These are phyloP conservation scores for Colletotrichum incanum DNA, from an alignment of 2,329 filamentous ascomycete species.

Conservation along the genomic window DNA sequence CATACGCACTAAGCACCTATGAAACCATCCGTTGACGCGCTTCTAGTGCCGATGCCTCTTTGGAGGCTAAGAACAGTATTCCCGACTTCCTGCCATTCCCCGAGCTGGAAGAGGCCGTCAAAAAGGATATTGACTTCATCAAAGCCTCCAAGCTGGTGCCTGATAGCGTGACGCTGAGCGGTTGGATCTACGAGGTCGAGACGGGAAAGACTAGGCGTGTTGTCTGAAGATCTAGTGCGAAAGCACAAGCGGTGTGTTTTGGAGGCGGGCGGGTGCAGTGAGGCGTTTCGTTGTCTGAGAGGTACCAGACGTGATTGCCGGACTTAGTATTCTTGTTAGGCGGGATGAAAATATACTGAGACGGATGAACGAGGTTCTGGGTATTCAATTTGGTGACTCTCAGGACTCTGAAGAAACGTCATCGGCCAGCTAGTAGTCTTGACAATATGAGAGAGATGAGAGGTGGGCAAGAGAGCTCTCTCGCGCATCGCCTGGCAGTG, in stretches of 20 bases:
- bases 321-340: not conserved
- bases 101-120: slow-evolving; percentile 75
- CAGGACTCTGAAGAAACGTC: not conserved
- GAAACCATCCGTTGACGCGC: not conserved
- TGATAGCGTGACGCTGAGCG: slow-evolving; percentile 73
- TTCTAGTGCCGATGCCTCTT: slow-evolving; percentile 42
- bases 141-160: slow-evolving; percentile 73
- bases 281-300: not conserved
- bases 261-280: not conserved
- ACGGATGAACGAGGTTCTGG: not conserved
- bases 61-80: slow-evolving; percentile 44
- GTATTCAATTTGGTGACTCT: not conserved
- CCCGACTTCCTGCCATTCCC: slow-evolving; percentile 78
- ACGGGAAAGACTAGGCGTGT: slow-evolving; percentile 68
- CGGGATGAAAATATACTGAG: too few relatives aligned
- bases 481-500: not conserved
- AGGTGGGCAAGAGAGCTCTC: not conserved
- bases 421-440: not conserved
- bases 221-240: slow-evolving; percentile 48
- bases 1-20: not conserved
- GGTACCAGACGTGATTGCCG: not conserved
- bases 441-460: not conserved
- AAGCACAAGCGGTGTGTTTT: slow-evolving; percentile 17
- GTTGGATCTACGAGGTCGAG: slow-evolving; percentile 86
- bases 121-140: slow-evolving; percentile 76